Percentiles rank a stretch among this genome's conserved stretches.
Conservation (phyloP, 345 rosid species). For the Euphorbia pulcherrima region DNA sequence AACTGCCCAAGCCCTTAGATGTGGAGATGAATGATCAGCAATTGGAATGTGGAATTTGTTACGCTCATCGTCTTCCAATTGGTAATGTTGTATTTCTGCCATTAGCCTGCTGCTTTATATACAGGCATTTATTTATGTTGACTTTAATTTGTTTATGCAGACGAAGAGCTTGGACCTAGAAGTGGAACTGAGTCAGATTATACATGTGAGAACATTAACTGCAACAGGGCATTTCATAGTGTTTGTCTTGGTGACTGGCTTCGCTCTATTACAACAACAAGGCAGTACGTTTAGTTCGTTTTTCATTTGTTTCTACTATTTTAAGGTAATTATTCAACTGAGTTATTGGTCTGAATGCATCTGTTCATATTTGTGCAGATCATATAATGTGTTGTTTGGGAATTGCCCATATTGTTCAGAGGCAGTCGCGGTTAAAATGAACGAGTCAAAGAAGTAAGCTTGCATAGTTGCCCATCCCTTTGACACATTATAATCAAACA, state of each 20-base stretch:
- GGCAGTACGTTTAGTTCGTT: constrained; percentile 59
- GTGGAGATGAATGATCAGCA: constrained; percentile 37
- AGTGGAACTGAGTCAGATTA: constrained; percentile 62
- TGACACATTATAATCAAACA: too few species aligned
- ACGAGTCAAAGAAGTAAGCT: constrained; percentile 26
- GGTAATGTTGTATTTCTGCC: constrained; percentile 38
- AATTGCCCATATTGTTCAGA: constrained; percentile 78
- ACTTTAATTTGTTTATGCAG: constrained; percentile 30
- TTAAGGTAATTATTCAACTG: neutral
- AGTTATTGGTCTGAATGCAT: constrained; percentile 8
- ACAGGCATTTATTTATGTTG: neutral
- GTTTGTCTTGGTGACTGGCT: constrained; percentile 74
- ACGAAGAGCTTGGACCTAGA: constrained; percentile 57
- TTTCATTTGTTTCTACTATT: constrained; percentile 4
- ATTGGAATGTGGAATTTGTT: constrained; percentile 80
- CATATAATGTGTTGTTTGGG: constrained; percentile 71
- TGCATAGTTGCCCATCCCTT: neutral
- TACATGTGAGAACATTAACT: constrained; percentile 60
- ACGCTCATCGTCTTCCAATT: constrained; percentile 63
- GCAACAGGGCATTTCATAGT: constrained; percentile 67
- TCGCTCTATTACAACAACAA: constrained; percentile 70
- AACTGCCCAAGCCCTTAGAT: constrained; percentile 44
- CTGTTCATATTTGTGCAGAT: constrained; percentile 39
- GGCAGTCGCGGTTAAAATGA: constrained; percentile 65
- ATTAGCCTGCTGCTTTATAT: too few species aligned